A percentile compares a stretch with the other conserved stretches of the same genome.
Conservation (phyloP, 345 rosid genomes). For the Salix exigua region DNA sequence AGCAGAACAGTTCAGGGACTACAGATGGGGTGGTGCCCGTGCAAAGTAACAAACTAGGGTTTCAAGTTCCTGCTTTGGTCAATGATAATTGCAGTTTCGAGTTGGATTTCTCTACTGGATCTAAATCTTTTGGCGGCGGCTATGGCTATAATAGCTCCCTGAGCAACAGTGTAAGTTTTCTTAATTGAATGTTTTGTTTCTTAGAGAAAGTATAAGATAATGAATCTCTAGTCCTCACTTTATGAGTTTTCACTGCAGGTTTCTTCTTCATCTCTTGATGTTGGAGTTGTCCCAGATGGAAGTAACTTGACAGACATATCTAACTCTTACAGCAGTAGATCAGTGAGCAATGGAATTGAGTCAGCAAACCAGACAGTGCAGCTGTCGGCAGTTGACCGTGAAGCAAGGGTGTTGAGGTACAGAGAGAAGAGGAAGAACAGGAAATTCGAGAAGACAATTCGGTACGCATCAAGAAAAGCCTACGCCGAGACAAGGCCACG, state of each 20-base stretch:
- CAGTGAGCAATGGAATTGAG: conserved; percentile 36
- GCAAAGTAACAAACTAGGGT: conserved; percentile 31
- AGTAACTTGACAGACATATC: conserved; percentile 60
- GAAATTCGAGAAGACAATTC: conserved; percentile 93
- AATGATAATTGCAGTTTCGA: conserved; percentile 51
- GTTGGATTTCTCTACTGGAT: conserved; percentile 44
- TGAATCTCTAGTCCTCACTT: not conserved
- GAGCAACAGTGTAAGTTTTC: conserved; percentile 64
- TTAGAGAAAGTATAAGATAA: not conserved
- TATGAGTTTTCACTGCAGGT: conserved; percentile 36
- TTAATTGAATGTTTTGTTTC: not conserved
- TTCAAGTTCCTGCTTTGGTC: conserved; percentile 34
- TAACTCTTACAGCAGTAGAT: conserved; percentile 39
- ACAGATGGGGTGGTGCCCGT: conserved; percentile 87
- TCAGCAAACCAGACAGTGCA: conserved; percentile 47
- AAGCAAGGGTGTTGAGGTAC: conserved; percentile 92
- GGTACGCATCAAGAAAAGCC: conserved; percentile 89
- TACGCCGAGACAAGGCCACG: conserved; percentile 89
- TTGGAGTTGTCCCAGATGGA: conserved; percentile 90
- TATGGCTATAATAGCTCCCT: conserved; percentile 38
- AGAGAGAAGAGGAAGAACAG: conserved; percentile 96
- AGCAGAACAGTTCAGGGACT: conserved; percentile 69
- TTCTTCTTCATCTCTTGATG: conserved; percentile 84
- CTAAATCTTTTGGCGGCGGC: conserved; percentile 44
- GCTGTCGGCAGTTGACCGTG: conserved; percentile 75